Evolutionary conservation across 1,139 yeast species (phyloP), one percentile per base, ranked within the genome.

Genomic region (Yamadazyma oceani): DNA sequence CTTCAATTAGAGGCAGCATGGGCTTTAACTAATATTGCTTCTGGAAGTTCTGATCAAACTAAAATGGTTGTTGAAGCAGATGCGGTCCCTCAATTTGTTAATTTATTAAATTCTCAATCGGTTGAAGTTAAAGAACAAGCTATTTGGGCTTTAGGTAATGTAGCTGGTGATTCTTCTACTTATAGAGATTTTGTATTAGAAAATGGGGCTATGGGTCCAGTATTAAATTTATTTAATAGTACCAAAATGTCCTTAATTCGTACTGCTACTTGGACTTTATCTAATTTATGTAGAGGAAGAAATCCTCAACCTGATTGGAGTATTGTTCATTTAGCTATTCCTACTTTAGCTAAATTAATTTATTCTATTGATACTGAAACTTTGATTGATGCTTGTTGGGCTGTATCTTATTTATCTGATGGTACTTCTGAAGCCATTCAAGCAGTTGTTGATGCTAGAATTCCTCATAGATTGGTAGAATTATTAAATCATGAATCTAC

Each of bases 111-210:
- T 52, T 85, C 96, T 5, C 81, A 80, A 44, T 87, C 95, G 35
- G 71, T 82, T 40, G 98, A 94, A 58, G 97, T 94, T 42, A 87
- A 88, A 64, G 98, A 92, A 61, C 98, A 92, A 69, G 97, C 97
- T 15, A 92, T 92, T 51, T 92, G 98, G 98, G 98, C 98, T 26
- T 73, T 92, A 53, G 98, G 98, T 64, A 94, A 92, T 62, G 96
- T 92, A 61, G 97, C 98, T 22, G 98, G 98, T 64, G 98, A 92
- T 62, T 86, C 96, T 15, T 77, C 96, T 13, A 74, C 74, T 39
- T 88, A 83, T 71, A 80, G 98, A 67, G 97, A 92, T 65, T 82
- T 75, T 52, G 98, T 92, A 30, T 74, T 92, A 52, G 68, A 74
- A 32, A 83, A 89, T 54, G 83, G 86, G 45, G 97, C 97, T 22